Evolutionary conservation across 2,329 filamentous ascomycete species (phyloP).

Genomic region (Venturia carpophila): DNA sequence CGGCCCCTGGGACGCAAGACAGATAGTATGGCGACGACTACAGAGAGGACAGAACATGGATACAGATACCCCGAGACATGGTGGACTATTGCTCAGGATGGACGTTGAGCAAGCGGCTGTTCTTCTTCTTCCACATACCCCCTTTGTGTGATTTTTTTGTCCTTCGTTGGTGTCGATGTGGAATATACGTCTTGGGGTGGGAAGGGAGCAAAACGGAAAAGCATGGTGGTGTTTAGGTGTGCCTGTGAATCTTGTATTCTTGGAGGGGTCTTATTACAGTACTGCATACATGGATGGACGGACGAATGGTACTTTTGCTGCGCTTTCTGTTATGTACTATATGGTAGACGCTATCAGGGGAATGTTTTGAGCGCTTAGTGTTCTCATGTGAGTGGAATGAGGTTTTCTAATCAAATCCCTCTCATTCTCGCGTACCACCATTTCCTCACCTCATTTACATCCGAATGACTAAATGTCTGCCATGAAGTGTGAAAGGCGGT

Average conservation of each 20-base stretch:
- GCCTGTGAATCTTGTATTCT: neutral
- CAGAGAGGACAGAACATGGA: constrained; percentile 3
- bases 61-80: constrained; percentile 8
- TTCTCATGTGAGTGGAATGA: neutral
- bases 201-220: constrained; percentile 5
- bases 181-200: neutral
- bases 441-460: too few species aligned
- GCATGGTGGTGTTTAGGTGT: constrained; percentile 5
- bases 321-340: constrained; percentile 2
- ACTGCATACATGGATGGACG: neutral
- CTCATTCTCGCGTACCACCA: too few species aligned
- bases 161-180: neutral
- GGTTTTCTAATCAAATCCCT: neutral
- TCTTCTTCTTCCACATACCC: constrained; percentile 6
- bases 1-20: neutral
- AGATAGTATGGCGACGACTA: constrained; percentile 5
- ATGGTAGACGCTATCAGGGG: constrained; percentile 4
- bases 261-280: neutral
- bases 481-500: too few species aligned
- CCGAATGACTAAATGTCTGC: too few species aligned
- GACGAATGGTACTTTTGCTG: neutral
- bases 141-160: neutral
- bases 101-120: constrained; percentile 2
- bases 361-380: neutral
- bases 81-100: constrained; percentile 1